phyloP scores from a whole-genome alignment of 805 yeast species.

The Starmerella floricola region DNA sequence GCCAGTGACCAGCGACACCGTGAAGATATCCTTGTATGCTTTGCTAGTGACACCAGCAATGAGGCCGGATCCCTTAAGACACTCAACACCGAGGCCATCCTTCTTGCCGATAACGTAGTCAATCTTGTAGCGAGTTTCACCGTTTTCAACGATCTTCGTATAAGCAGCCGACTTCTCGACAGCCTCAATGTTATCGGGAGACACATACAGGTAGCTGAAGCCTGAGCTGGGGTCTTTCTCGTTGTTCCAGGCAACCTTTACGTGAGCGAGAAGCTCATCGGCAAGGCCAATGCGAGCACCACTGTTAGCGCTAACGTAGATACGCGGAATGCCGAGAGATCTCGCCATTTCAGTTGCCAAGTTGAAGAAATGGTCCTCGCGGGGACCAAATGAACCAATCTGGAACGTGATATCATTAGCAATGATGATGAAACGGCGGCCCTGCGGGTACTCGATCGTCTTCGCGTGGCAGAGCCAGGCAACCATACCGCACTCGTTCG shows the following conservation, averaged over 20 bases:
- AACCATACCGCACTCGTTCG: slow-evolving; percentile 93
- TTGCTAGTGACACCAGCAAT: slow-evolving; percentile 98
- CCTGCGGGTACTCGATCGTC: slow-evolving; percentile 95
- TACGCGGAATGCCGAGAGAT: slow-evolving; percentile 83
- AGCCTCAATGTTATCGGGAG: slow-evolving; percentile 53
- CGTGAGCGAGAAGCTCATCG: slow-evolving; percentile 81
- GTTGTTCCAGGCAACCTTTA: slow-evolving; percentile 87
- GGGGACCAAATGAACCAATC: slow-evolving; percentile 98
- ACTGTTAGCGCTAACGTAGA: slow-evolving; percentile 92
- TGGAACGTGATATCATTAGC: slow-evolving; percentile 96
- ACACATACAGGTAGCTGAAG: slow-evolving; percentile 75
- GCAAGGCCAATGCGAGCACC: slow-evolving; percentile 99
- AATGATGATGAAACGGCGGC: slow-evolving; percentile 82
- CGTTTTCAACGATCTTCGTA: slow-evolving; percentile 58
- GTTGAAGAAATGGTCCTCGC: slow-evolving; percentile 84
- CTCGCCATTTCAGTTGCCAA: slow-evolving; percentile 88
- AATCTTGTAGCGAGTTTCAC: slow-evolving; percentile 71
- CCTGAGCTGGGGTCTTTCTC: slow-evolving; percentile 68
- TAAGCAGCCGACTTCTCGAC: slow-evolving; percentile 24
- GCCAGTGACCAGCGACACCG: slow-evolving; percentile 97
- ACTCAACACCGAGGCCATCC: slow-evolving; percentile 97
- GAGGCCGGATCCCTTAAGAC: slow-evolving; percentile 94
- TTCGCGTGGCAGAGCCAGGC: slow-evolving; percentile 83
- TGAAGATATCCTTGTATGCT: slow-evolving; percentile 95
- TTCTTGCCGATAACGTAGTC: slow-evolving; percentile 83